Evolutionary conservation across 2,329 filamentous ascomycete species (phyloP).

Genomic region (Corynespora cassiicola): DNA sequence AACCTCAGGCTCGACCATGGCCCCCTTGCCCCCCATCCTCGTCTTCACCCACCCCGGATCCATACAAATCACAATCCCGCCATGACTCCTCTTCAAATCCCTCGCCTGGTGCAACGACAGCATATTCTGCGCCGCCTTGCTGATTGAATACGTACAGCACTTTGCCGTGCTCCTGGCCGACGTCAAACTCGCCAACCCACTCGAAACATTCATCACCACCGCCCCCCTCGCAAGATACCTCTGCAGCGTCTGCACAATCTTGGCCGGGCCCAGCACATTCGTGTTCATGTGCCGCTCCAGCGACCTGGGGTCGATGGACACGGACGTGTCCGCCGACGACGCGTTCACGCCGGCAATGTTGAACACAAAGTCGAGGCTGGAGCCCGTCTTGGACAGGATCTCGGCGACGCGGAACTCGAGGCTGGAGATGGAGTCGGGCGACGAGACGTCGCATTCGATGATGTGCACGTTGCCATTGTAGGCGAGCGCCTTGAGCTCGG

Average conservation of each 20-base stretch:
- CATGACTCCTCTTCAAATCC: slow-evolving; percentile 42
- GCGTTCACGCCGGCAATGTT: slow-evolving; percentile 53
- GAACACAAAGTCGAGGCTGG: slow-evolving; percentile 51
- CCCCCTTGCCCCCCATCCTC: slow-evolving; percentile 51
- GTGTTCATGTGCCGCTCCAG: slow-evolving; percentile 50
- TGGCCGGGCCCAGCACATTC: slow-evolving; percentile 58
- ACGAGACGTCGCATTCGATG: slow-evolving; percentile 49
- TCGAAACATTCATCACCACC: slow-evolving; percentile 44
- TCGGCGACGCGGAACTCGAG: slow-evolving; percentile 44
- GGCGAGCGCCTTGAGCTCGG: slow-evolving; percentile 33
- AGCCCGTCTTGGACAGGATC: slow-evolving; percentile 38
- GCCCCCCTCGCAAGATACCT: slow-evolving; percentile 36
- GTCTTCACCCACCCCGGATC: slow-evolving; percentile 56
- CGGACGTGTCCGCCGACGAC: slow-evolving; percentile 42
- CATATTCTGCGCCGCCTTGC: slow-evolving; percentile 54
- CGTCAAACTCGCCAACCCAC: slow-evolving; percentile 39
- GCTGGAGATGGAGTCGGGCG: slow-evolving; percentile 35
- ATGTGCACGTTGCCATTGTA: slow-evolving; percentile 42
- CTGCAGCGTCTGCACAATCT: slow-evolving; percentile 49
- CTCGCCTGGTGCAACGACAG: slow-evolving; percentile 51
- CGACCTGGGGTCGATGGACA: slow-evolving; percentile 46
- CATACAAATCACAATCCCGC: slow-evolving; percentile 46
- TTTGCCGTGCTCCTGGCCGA: slow-evolving; percentile 38
- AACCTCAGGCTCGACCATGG: slow-evolving; percentile 45
- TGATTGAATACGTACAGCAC: slow-evolving; percentile 50